A percentile compares a stretch with the other conserved stretches of the same genome.
Conservation (phyloP, 306 rosid genomes). For the Hippophae tibetana region DNA sequence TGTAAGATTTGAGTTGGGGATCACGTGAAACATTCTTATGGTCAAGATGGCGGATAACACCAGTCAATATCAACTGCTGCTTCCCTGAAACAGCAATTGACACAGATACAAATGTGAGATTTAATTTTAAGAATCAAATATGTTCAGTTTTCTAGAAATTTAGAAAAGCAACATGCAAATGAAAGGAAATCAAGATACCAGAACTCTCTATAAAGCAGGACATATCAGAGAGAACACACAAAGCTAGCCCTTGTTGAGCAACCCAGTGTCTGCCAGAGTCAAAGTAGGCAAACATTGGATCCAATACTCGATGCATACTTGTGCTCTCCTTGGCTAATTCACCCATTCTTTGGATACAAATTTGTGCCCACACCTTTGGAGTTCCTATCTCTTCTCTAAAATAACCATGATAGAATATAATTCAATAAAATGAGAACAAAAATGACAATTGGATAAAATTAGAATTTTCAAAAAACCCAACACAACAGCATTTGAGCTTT, state of each 20-base stretch:
- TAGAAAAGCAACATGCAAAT: background rate
- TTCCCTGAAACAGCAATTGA: constrained; percentile 46
- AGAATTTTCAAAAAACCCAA: background rate
- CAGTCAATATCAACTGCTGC: constrained; percentile 61
- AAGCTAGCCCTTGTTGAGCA: constrained; percentile 65
- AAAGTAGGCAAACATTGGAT: constrained; percentile 80
- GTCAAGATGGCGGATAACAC: constrained; percentile 83
- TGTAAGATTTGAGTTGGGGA: constrained; percentile 57
- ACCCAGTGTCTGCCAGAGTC: constrained; percentile 76
- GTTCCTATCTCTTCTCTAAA: constrained; percentile 78
- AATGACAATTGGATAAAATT: background rate
- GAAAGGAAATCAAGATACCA: constrained; percentile 32
- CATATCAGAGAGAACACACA: constrained; percentile 72
- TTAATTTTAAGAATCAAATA: background rate
- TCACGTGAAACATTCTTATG: constrained; percentile 80
- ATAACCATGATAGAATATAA: constrained; percentile 7
- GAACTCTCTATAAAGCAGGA: constrained; percentile 64
- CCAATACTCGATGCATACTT: constrained; percentile 78
- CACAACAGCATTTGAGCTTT: background rate
- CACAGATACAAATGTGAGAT: background rate
- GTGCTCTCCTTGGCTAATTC: constrained; percentile 89
- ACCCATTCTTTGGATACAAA: constrained; percentile 81
- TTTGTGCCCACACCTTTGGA: constrained; percentile 85
- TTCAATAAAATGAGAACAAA: background rate
- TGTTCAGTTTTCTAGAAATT: background rate